Evolutionary conservation across 371 early-diverging fungal genomes (phyloP), one percentile per base, ranked within the genome.

Genomic region (Mortierella sp.): DNA sequence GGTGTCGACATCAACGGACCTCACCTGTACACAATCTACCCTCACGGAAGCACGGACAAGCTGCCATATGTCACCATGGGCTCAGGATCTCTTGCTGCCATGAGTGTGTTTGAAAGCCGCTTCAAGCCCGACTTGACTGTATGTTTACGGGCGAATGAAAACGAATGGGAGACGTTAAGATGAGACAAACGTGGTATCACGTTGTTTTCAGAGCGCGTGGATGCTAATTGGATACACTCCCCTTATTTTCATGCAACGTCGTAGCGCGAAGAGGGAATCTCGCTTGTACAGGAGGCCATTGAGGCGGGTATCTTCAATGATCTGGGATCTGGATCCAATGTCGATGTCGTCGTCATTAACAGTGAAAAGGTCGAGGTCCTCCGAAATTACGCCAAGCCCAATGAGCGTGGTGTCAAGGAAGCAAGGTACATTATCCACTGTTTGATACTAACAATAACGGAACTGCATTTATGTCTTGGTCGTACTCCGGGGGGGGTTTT

Each of bases 291-390:
- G 82, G 96, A 97, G 76, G 99, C 99, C 60, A 98, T 99, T 81
- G 95, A 97, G 89, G 97, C 99, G 43, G 99, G 99, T 93, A 98
- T 99, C 81, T 97, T 98, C 89, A 99, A 99, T 90, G 99, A 99
- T 91, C 91, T 99, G 70, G 99, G 99, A 83, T 99, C 99, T 65
- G 99, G 99, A 81, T 97, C 97, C 44, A 99, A 99, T 89, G 98
- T 99, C 78, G 99, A 99, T 92, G 95, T 99, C 10, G 93, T 93
- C 76, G 97, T 99, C 24, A 97, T 99, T 87, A 96, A 94, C 79
- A 95, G 95, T 87, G 90, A 91, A 70, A 91, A 92, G 55, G 94
- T 95, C 27, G 97, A 98, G 73, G 94, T 95, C 72, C 92, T 97
- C 71, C 93, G 98, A 71, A 96, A 97, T 89, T 96, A 97, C 87